Evolutionary conservation across 192 early-diverging fungal species (phyloP).

Genomic region (Fimicolochytrium jonesii): DNA sequence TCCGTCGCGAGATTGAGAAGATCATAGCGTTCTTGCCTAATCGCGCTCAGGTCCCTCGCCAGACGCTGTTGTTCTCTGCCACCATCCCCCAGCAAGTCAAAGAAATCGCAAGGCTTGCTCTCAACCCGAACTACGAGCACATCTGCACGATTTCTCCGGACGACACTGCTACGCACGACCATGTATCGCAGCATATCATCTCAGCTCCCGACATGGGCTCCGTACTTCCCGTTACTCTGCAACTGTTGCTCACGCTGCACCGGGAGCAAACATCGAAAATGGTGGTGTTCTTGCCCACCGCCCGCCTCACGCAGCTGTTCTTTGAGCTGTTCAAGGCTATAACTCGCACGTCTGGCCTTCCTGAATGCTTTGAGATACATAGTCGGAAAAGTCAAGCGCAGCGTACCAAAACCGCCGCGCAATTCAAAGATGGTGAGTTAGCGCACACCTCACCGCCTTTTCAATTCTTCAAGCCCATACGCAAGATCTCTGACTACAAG

Average conservation of each 20-base stretch:
- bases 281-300: conserved; percentile 83
- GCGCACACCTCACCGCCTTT: too few relatives aligned
- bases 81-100: conserved; percentile 81
- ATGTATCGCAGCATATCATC: conserved; percentile 79
- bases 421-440: conserved; percentile 87
- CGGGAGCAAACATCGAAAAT: conserved; percentile 65
- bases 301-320: conserved; percentile 37
- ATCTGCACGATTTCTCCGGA: conserved; percentile 82
- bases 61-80: conserved; percentile 88
- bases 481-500: too few relatives aligned
- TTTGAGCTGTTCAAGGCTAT: conserved; percentile 33
- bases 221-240: conserved; percentile 78
- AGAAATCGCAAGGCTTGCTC: conserved; percentile 90
- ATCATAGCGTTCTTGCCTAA: conserved; percentile 72
- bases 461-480: too few relatives aligned
- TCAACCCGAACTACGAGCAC: conserved; percentile 78
- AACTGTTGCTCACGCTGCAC: conserved; percentile 63
- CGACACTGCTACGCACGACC: conserved; percentile 78
- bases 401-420: conserved; percentile 65
- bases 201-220: conserved; percentile 74
- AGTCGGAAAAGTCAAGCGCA: conserved; percentile 64
- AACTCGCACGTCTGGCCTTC: too few relatives aligned
- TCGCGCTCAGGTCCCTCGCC: conserved; percentile 74
- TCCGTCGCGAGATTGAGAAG: conserved; percentile 89
- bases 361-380: too few relatives aligned